phyloP scores from a whole-genome alignment of 352 stramenopile genomes.

The Globisporangium splendens region DNA sequence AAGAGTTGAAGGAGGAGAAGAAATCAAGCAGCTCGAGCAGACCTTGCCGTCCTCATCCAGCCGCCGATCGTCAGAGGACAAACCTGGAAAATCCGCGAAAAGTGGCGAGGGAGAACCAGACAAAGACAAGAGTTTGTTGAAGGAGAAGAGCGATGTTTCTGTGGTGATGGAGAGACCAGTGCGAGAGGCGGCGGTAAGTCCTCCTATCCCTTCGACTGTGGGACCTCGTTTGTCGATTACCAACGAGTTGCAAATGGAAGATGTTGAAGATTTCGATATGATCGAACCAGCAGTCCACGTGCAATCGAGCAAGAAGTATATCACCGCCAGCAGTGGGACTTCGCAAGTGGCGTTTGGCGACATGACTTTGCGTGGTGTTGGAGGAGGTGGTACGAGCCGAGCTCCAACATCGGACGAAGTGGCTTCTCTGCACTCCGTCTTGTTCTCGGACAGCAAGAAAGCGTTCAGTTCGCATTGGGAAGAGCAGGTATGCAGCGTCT shows the following conservation, averaged over 20 bases:
- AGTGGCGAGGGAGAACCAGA: neutral
- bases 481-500: conserved; percentile 35
- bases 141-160: conserved; percentile 18
- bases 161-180: neutral
- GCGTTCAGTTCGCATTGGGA: conserved; percentile 68
- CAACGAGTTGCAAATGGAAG: conserved; percentile 16
- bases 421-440: conserved; percentile 42
- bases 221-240: neutral
- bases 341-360: neutral
- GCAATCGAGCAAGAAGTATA: neutral
- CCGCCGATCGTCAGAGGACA: conserved; percentile 12
- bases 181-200: neutral
- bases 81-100: conserved; percentile 3
- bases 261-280: conserved; percentile 17
- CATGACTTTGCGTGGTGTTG: neutral
- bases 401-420: conserved; percentile 36
- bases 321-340: neutral
- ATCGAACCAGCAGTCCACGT: neutral
- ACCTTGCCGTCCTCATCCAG: conserved; percentile 15
- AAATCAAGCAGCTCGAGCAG: conserved; percentile 18
- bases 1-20: conserved; percentile 71
- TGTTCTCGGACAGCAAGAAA: conserved; percentile 57
- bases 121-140: conserved; percentile 21
- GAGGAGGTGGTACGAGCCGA: conserved; percentile 11
- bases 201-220: neutral